phyloP scores from a whole-genome alignment of 2,329 filamentous ascomycete genomes.

The Pyrenochaeta sp. region DNA sequence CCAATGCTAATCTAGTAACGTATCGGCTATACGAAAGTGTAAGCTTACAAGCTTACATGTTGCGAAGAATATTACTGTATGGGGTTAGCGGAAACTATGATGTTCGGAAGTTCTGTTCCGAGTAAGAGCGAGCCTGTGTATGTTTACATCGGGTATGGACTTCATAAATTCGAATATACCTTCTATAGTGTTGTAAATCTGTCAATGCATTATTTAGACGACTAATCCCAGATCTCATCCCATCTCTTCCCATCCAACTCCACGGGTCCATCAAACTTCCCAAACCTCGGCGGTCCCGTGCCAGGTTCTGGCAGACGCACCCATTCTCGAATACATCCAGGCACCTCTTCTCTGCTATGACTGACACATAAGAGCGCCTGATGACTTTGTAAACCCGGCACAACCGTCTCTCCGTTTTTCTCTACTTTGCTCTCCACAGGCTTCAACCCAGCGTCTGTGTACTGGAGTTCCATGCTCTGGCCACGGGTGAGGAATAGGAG shows the following conservation, averaged over 20 bases:
- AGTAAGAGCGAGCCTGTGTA: not conserved
- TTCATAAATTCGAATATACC: not conserved
- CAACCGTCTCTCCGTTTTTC: conserved; percentile 54
- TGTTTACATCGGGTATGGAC: not conserved
- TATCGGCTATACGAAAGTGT: not conserved
- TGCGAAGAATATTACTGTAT: not conserved
- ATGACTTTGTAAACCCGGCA: conserved; percentile 70
- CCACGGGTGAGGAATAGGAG: conserved; percentile 74
- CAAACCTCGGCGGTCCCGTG: conserved; percentile 70
- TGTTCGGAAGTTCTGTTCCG: not conserved
- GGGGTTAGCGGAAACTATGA: not conserved
- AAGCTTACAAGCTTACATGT: not conserved
- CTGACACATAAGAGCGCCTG: conserved; percentile 94
- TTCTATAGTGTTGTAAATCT: not conserved
- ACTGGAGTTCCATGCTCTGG: conserved; percentile 47
- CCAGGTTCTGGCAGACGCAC: conserved; percentile 83
- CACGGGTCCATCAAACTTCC: conserved; percentile 69
- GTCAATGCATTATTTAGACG: not conserved
- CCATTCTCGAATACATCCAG: conserved; percentile 82
- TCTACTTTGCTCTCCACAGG: conserved; percentile 57
- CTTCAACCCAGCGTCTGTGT: conserved; percentile 41
- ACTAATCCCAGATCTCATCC: conserved; percentile 62
- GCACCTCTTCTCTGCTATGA: conserved; percentile 90
- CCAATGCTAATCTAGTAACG: not conserved
- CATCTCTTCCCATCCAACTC: conserved; percentile 66